phyloP scores from a whole-genome alignment of 2,329 filamentous ascomycete species.

The Cytospora piceae region DNA sequence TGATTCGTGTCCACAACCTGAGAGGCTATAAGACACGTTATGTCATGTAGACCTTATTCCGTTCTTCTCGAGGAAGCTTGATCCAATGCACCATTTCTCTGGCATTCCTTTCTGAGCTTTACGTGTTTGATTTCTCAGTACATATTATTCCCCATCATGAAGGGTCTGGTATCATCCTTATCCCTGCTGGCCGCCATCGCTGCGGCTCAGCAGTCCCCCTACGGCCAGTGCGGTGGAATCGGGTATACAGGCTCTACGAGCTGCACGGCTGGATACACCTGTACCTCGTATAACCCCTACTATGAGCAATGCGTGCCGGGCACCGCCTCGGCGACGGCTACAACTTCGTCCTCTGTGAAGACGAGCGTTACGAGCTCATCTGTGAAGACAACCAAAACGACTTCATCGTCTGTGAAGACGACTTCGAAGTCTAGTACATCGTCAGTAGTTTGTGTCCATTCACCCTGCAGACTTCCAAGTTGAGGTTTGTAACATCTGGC shows the following conservation, averaged over 20 bases:
- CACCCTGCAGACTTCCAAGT: constrained; percentile 19
- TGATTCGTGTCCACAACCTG: background rate
- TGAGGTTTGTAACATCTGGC: constrained; percentile 17
- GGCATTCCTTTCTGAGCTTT: background rate
- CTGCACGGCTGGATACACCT: constrained; percentile 33
- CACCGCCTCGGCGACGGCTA: constrained; percentile 13
- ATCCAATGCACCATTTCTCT: background rate
- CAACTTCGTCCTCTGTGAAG: constrained; percentile 9
- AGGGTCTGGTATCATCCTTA: constrained; percentile 22
- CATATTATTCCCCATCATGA: constrained; percentile 10
- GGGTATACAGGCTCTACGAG: constrained; percentile 32
- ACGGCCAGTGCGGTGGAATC: constrained; percentile 31
- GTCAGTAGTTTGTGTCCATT: constrained; percentile 23
- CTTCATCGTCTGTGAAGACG: constrained; percentile 5
- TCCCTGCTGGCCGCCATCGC: constrained; percentile 20
- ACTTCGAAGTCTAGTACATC: constrained; percentile 23
- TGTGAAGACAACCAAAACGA: too few species aligned
- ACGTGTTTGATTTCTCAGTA: background rate
- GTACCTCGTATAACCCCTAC: constrained; percentile 34
- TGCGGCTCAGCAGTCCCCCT: constrained; percentile 33
- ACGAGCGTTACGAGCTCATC: constrained; percentile 12
- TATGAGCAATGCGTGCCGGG: constrained; percentile 35
- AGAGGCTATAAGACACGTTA: background rate
- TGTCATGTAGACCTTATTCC: background rate
- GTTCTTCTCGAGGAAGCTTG: background rate